Percentiles rank a stretch among this genome's conserved stretches.
Conservation (phyloP, 805 yeast species). For the Sungouiella thailandica region DNA sequence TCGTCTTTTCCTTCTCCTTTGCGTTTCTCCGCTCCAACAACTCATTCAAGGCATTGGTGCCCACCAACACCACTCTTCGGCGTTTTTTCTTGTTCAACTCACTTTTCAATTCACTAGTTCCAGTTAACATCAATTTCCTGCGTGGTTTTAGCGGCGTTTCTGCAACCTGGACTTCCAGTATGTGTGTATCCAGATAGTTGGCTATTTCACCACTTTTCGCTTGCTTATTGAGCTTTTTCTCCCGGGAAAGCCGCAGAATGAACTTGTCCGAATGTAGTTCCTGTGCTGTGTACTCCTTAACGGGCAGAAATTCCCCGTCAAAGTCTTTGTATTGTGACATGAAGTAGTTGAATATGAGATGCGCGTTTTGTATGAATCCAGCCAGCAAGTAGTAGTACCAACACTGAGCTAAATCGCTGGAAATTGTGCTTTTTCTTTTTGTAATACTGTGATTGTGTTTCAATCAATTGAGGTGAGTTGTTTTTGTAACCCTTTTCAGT, state of each 20-base stretch:
- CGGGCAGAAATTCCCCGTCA: constrained; percentile 26
- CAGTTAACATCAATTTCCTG: constrained; percentile 2
- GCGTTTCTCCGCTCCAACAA: not conserved
- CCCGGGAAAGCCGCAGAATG: constrained; percentile 13
- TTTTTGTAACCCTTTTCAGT: too few species aligned
- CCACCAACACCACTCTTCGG: not conserved
- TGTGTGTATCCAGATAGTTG: not conserved
- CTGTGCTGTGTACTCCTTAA: constrained; percentile 18
- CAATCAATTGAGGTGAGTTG: too few species aligned
- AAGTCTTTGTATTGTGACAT: constrained; percentile 20
- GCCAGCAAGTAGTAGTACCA: too few species aligned
- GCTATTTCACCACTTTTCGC: not conserved
- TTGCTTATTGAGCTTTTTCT: constrained; percentile 5
- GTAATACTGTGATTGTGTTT: too few species aligned
- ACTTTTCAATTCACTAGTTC: constrained; percentile 4
- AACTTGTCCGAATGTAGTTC: constrained; percentile 15
- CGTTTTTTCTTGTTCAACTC: constrained; percentile 4
- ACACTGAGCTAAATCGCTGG: too few species aligned
- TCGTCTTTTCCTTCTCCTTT: not conserved
- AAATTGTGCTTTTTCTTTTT: too few species aligned
- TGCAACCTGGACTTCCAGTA: not conserved
- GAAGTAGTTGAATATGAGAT: not conserved
- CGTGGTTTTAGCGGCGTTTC: not conserved
- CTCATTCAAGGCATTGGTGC: constrained; percentile 1
- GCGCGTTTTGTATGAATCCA: not conserved